phyloP scores from a whole-genome alignment of 331 rosid genomes.

The Pyracantha coccinea region DNA sequence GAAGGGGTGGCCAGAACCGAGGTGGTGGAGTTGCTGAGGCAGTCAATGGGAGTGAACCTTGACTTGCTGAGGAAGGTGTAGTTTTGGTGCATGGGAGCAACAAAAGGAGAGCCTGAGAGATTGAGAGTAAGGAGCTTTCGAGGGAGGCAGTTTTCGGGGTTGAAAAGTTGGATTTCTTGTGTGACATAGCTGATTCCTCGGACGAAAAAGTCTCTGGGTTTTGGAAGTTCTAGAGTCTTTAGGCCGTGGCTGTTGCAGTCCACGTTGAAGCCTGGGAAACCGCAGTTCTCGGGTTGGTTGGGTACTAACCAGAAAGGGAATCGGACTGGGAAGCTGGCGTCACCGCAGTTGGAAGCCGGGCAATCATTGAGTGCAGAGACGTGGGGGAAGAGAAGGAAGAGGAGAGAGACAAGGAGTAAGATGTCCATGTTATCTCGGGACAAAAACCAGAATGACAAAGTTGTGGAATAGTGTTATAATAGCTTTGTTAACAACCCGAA shows the following conservation, averaged over 20 bases:
- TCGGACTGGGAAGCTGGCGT: slow-evolving; percentile 20
- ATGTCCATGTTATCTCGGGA: slow-evolving; percentile 25
- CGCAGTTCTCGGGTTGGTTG: slow-evolving; percentile 31
- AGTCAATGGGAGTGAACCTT: slow-evolving; percentile 33
- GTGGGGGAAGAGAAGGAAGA: slow-evolving; percentile 34
- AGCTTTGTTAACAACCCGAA: no score
- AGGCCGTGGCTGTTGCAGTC: slow-evolving; percentile 27
- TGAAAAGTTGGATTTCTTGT: slow-evolving; percentile 49
- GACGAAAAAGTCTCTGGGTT: slow-evolving; percentile 43
- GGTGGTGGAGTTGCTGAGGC: slow-evolving; percentile 55
- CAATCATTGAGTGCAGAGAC: slow-evolving; percentile 19
- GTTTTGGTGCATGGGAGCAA: slow-evolving; percentile 21
- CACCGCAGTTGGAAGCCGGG: slow-evolving; percentile 27
- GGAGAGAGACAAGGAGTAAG: slow-evolving; percentile 24
- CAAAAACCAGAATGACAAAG: background rate
- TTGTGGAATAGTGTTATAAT: background rate
- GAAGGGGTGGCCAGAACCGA: slow-evolving; percentile 51
- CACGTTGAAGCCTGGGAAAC: slow-evolving; percentile 68
- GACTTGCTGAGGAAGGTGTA: slow-evolving; percentile 50
- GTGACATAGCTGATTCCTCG: slow-evolving; percentile 37
- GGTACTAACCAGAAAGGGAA: slow-evolving; percentile 49
- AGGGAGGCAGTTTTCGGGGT: slow-evolving; percentile 56
- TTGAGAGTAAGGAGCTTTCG: slow-evolving; percentile 40
- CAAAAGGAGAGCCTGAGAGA: slow-evolving; percentile 51
- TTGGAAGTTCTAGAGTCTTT: slow-evolving; percentile 42